Base-by-base conservation (phyloP, 345 rosid species). In the Sonneratia caseolaris region DNA sequence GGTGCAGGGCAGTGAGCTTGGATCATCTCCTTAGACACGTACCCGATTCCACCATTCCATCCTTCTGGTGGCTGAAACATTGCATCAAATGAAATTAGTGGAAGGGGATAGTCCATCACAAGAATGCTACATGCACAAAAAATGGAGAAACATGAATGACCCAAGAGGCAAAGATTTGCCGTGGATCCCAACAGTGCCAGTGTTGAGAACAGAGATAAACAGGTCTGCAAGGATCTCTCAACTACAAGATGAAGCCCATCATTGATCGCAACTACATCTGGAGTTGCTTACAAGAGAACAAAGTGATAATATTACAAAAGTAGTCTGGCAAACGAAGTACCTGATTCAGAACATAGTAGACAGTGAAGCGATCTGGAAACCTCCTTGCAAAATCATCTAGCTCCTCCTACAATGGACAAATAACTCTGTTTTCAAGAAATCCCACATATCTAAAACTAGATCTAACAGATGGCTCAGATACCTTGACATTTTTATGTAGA, bases 261-360 rank as follows among this genome's bases (percentile, higher is more conserved):
- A 3, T 15, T 53, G 7, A 53, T 15, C n/a, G 5, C 0, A 7
- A 53, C 21, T 15, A 7, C 11, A 56, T 57, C 15, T 32, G 42
- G n/a, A 71, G 7, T 47, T 9, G 15, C 15, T 2, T 22, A 70
- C 49, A 56, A 73, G 18, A 51, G 18, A 53, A 61, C 22, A 15
- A 35, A 43, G 61, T 18, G 38, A 48, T 4, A 45, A 40, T 2
- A 2, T 4, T 43, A 59, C 24, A 56, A 24, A 48, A 53, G 10
- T 64, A 56, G 38, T 24, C 16, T 10, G 32, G 38, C 37, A 72
- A 22, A 37, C n/a, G 37, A 45, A 32, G 32, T 69, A 89, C 89
- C 88, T 87, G 83, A 79, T 89, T 89, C 79, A 89, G 76, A 73
- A 85, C 86, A 76, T 83, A 82, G 79, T 87, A 87, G 70, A 89